phyloP scores from a whole-genome alignment of 2,329 filamentous ascomycete species.

The Plectosphaerella plurivora region DNA sequence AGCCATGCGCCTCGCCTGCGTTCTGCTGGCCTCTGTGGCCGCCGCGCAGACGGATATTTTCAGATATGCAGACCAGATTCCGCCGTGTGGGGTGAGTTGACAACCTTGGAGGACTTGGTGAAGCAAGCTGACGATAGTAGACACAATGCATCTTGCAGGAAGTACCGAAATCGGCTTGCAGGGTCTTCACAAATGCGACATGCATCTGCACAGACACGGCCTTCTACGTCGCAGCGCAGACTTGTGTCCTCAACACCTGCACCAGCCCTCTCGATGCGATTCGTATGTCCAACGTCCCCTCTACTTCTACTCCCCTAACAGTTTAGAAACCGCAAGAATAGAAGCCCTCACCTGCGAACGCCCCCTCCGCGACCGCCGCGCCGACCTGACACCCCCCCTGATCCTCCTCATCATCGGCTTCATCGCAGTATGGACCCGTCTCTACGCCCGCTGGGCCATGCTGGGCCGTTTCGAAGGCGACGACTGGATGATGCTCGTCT shows the following conservation, averaged over 20 bases:
- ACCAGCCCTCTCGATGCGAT: conserved; percentile 16
- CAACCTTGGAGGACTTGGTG: not conserved
- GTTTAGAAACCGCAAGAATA: conserved; percentile 23
- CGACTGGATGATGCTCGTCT: conserved; percentile 33
- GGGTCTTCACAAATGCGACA: conserved; percentile 14
- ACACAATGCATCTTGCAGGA: conserved; percentile 15
- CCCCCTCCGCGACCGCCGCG: conserved; percentile 23
- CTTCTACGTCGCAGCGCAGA: conserved; percentile 12
- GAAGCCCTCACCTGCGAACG: conserved; percentile 26
- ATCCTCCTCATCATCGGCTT: conserved; percentile 28
- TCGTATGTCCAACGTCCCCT: not conserved
- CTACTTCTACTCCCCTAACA: not conserved
- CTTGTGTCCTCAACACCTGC: conserved; percentile 19
- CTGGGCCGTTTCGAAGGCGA: conserved; percentile 25
- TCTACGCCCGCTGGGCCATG: conserved; percentile 29
- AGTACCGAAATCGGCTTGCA: conserved; percentile 18
- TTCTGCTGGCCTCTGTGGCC: not conserved
- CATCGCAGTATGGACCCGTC: conserved; percentile 25
- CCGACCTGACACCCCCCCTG: conserved; percentile 27
- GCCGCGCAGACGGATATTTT: conserved; percentile 7
- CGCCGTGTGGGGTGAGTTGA: conserved; percentile 16
- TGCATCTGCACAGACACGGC: conserved; percentile 22
- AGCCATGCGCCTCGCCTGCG: conserved; percentile 3
- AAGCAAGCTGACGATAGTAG: conserved; percentile 5
- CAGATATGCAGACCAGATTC: conserved; percentile 11